Conservation (phyloP, 208 protist species). For the Kentomonas sorsogonicus region DNA sequence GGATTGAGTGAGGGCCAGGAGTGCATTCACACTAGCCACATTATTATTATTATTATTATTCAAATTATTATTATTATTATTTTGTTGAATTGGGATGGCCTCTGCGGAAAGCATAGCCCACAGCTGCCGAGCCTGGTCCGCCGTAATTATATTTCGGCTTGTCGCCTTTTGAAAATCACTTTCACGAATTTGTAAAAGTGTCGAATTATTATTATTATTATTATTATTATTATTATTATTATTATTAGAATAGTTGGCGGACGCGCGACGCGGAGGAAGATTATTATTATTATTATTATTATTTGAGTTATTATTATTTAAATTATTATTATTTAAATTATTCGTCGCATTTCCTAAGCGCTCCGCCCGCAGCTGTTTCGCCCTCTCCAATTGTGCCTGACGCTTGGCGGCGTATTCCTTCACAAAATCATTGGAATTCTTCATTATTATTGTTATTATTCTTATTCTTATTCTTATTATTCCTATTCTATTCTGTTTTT, state of each 20-base stretch:
- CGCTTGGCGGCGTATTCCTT: slow-evolving; percentile 85
- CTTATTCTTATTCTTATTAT: not conserved
- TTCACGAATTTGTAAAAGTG: slow-evolving; percentile 8
- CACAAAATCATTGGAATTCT: slow-evolving; percentile 66
- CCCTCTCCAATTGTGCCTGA: slow-evolving; percentile 76
- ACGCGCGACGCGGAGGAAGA: not conserved
- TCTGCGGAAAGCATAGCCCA: slow-evolving; percentile 85
- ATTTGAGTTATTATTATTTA: not conserved
- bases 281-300: slow-evolving; percentile 8
- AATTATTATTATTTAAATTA: slow-evolving; percentile 3
- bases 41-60: not conserved
- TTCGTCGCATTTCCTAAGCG: slow-evolving; percentile 38
- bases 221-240: slow-evolving; percentile 1
- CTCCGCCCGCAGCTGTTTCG: slow-evolving; percentile 64
- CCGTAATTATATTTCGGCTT: slow-evolving; percentile 70
- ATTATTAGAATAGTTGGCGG: not conserved
- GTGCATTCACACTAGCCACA: slow-evolving; percentile 20
- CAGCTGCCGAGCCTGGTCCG: slow-evolving; percentile 75
- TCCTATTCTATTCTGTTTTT: not conserved
- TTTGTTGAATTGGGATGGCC: slow-evolving; percentile 32
- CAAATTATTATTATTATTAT: slow-evolving; percentile 7
- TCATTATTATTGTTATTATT: slow-evolving; percentile 8
- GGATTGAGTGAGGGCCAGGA: slow-evolving; percentile 39
- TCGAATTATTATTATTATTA: slow-evolving; percentile 3
- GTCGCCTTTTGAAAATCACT: slow-evolving; percentile 72